Conservation (phyloP, 106 monocot genomes). For the Acorus calamus region DNA sequence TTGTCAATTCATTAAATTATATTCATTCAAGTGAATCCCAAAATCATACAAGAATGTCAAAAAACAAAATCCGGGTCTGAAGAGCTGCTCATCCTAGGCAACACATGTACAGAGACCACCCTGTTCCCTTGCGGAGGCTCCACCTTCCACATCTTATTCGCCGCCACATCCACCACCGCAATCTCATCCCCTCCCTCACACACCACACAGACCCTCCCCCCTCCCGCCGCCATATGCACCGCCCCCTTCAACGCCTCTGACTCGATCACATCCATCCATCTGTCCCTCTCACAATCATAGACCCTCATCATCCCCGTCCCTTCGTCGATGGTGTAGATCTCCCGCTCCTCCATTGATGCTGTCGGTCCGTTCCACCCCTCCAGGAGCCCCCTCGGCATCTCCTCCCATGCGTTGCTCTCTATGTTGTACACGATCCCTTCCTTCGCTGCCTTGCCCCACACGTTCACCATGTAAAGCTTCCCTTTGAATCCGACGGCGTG, state of each 20-base stretch:
- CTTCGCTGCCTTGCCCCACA: conserved; percentile 25
- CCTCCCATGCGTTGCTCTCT: conserved; percentile 35
- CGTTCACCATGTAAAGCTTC: conserved; percentile 65
- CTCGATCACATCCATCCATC: conserved; percentile 27
- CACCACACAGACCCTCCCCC: conserved; percentile 53
- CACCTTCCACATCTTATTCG: conserved; percentile 34
- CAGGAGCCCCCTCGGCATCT: conserved; percentile 60
- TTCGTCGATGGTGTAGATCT: conserved; percentile 47
- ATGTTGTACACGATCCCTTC: conserved; percentile 55
- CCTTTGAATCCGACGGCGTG: conserved; percentile 37
- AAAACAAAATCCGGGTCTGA: too few species aligned
- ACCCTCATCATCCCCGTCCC: conserved; percentile 28
- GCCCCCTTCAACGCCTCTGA: conserved; percentile 34
- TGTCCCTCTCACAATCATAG: conserved; percentile 44
- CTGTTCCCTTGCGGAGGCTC: conserved; percentile 37
- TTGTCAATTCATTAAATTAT: too few species aligned
- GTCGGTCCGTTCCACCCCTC: conserved; percentile 74
- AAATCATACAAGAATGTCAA: too few species aligned
- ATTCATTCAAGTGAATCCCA: too few species aligned
- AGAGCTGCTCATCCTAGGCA: conserved; percentile 35
- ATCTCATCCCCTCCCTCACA: conserved; percentile 16
- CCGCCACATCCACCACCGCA: conserved; percentile 31
- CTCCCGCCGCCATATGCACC: conserved; percentile 29
- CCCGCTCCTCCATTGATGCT: conserved; percentile 8
- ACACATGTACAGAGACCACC: conserved; percentile 40